Conservation (phyloP, 768 basidiomycete genomes). For the Filobasidium wieringae region DNA sequence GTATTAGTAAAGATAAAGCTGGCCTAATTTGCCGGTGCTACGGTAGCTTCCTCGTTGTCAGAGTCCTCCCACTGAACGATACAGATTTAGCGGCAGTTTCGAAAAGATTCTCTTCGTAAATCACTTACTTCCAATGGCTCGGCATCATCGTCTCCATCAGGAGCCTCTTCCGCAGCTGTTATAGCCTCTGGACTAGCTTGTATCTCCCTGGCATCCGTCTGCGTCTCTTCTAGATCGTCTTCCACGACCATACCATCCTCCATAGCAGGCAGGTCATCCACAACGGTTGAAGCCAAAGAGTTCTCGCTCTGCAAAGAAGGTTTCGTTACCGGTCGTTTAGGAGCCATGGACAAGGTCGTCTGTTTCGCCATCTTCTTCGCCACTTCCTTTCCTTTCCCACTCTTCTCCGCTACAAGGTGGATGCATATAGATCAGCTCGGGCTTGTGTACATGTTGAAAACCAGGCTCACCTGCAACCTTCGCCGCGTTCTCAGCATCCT, state of each 20-base stretch:
- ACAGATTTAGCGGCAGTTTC: background rate
- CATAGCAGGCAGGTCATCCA: background rate
- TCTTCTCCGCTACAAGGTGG: background rate
- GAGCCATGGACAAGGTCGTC: background rate
- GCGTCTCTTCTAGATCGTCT: conserved; percentile 9
- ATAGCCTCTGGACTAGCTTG: conserved; percentile 1
- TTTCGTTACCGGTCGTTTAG: conserved; percentile 1
- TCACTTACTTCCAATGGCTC: conserved; percentile 4
- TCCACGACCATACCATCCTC: background rate
- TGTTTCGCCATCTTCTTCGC: conserved; percentile 1
- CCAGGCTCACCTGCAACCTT: background rate
- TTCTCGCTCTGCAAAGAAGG: conserved; percentile 2
- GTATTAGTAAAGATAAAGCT: no score
- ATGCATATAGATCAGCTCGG: background rate
- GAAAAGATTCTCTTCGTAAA: background rate
- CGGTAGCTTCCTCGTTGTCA: conserved; percentile 1
- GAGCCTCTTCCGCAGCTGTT: background rate
- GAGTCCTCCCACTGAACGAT: conserved; percentile 5
- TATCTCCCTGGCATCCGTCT: background rate
- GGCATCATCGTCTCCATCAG: conserved; percentile 5
- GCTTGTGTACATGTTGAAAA: background rate
- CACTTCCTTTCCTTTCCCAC: background rate
- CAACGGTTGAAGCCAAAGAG: background rate
- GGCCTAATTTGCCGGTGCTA: no score
- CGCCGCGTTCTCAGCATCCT: conserved; percentile 24